A percentile compares a stretch with the other conserved stretches of the same genome.
These are phyloP conservation scores for Mycosphaerella arachidis DNA, from an alignment of 2,329 filamentous ascomycete species.

Conservation along the genomic window DNA sequence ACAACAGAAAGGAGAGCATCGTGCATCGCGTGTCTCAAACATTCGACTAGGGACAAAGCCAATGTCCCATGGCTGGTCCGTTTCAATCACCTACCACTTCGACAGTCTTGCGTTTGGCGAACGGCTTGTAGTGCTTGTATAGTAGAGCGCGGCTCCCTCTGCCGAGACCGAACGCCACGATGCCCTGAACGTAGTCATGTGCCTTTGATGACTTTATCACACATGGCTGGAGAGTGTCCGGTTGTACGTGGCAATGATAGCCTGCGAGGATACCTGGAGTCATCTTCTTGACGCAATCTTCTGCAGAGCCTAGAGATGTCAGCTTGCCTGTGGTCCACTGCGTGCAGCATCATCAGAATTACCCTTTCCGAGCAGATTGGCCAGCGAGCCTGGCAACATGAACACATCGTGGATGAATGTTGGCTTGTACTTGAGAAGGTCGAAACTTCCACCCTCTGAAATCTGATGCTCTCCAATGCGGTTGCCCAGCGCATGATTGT, in stretches of 20 bases:
- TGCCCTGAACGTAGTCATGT: constrained; percentile 24
- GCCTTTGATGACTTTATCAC: constrained; percentile 17
- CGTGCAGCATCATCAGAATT: neutral
- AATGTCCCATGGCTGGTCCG: too few species aligned
- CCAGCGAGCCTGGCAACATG: constrained; percentile 44
- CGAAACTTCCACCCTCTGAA: constrained; percentile 50
- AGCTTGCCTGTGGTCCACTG: neutral
- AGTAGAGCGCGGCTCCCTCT: constrained; percentile 18
- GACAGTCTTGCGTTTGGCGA: constrained; percentile 13
- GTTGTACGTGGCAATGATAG: constrained; percentile 20
- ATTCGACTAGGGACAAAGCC: too few species aligned
- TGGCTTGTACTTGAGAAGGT: constrained; percentile 50
- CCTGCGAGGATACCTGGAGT: constrained; percentile 27
- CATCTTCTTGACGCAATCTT: constrained; percentile 24
- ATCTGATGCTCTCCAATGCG: constrained; percentile 28
- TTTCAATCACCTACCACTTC: constrained; percentile 8
- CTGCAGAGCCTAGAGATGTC: constrained; percentile 11
- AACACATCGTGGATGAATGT: constrained; percentile 51
- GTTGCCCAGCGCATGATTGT: constrained; percentile 27
- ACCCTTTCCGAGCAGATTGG: constrained; percentile 28
- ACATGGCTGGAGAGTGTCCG: constrained; percentile 17
- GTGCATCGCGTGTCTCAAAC: too few species aligned
- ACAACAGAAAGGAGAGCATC: too few species aligned
- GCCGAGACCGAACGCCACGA: constrained; percentile 28
- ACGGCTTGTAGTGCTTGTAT: constrained; percentile 23